Percentiles rank a stretch among this genome's conserved stretches.
Conservation (phyloP, 345 rosid genomes). For the Arabis alpina region DNA sequence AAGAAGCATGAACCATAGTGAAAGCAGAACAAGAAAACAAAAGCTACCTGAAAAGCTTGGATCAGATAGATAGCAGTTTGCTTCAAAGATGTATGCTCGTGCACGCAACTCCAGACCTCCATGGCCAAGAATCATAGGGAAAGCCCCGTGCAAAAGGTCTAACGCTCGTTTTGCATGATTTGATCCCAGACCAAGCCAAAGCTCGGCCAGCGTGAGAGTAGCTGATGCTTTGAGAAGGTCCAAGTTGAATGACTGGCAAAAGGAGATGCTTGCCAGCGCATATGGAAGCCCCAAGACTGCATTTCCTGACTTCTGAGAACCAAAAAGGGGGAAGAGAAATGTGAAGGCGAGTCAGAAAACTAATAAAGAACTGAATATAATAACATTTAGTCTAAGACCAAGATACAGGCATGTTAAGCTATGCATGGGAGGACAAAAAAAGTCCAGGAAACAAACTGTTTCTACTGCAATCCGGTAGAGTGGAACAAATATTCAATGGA, state of each 20-base stretch:
- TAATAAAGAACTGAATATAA: background rate
- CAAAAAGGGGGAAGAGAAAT: background rate
- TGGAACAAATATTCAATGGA: background rate
- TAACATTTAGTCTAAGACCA: background rate
- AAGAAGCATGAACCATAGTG: background rate
- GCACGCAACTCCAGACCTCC: constrained; percentile 96
- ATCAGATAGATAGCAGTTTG: constrained; percentile 89
- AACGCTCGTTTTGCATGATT: constrained; percentile 82
- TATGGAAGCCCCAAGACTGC: constrained; percentile 93
- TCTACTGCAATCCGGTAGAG: constrained; percentile 1
- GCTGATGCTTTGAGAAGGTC: constrained; percentile 98
- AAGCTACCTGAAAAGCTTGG: constrained; percentile 73
- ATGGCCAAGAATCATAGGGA: constrained; percentile 93
- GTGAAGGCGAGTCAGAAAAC: constrained; percentile 8
- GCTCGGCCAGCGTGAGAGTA: constrained; percentile 86
- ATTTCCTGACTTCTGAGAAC: constrained; percentile 89
- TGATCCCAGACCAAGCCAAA: constrained; percentile 88
- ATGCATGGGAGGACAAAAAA: background rate
- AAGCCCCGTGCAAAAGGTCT: constrained; percentile 66
- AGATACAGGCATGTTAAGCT: constrained; percentile 7
- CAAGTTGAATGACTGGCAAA: constrained; percentile 91
- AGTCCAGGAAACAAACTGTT: background rate
- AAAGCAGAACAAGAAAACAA: constrained; percentile 26
- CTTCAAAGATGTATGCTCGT: constrained; percentile 87
- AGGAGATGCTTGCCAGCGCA: constrained; percentile 92